phyloP scores from a whole-genome alignment of 2,329 filamentous ascomycete genomes.

The Botrytis medusae region DNA sequence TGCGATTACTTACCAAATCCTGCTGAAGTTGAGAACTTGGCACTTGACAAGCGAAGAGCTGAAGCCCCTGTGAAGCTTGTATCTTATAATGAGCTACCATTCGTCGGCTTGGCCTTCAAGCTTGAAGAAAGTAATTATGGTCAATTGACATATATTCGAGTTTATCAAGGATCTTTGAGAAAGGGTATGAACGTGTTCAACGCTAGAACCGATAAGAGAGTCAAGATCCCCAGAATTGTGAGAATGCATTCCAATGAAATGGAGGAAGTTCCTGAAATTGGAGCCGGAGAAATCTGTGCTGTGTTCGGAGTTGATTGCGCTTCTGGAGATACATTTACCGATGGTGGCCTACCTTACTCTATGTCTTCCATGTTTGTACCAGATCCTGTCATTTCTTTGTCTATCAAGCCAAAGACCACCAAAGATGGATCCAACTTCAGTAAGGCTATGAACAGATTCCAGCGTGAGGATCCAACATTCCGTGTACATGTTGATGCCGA shows the following conservation, averaged over 20 bases:
- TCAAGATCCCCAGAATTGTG: slow-evolving; percentile 94
- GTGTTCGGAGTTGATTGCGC: slow-evolving; percentile 98
- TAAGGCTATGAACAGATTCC: slow-evolving; percentile 98
- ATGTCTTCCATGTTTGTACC: slow-evolving; percentile 99
- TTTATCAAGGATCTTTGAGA: slow-evolving; percentile 88
- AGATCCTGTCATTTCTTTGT: slow-evolving; percentile 96
- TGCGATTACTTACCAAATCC: slow-evolving; percentile 96
- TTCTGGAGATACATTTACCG: slow-evolving; percentile 96
- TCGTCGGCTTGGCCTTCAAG: slow-evolving; percentile 96
- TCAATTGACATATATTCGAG: slow-evolving; percentile 95
- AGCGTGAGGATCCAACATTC: slow-evolving; percentile 97
- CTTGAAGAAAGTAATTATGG: slow-evolving; percentile 98
- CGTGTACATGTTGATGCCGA: slow-evolving; percentile 89
- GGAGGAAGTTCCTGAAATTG: slow-evolving; percentile 92
- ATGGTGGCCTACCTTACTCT: slow-evolving; percentile 85
- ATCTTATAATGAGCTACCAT: slow-evolving; percentile 89
- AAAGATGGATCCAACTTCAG: slow-evolving; percentile 93
- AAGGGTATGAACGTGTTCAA: slow-evolving; percentile 94
- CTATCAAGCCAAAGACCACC: slow-evolving; percentile 91
- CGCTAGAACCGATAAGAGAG: slow-evolving; percentile 89
- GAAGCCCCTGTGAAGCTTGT: slow-evolving; percentile 85
- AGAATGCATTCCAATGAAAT: slow-evolving; percentile 99
- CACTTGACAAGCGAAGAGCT: slow-evolving; percentile 75
- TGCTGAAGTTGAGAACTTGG: slow-evolving; percentile 81
- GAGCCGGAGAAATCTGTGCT: slow-evolving; percentile 95